Conservation (phyloP, 2,329 filamentous ascomycete species). For the Onygenales sp. region DNA sequence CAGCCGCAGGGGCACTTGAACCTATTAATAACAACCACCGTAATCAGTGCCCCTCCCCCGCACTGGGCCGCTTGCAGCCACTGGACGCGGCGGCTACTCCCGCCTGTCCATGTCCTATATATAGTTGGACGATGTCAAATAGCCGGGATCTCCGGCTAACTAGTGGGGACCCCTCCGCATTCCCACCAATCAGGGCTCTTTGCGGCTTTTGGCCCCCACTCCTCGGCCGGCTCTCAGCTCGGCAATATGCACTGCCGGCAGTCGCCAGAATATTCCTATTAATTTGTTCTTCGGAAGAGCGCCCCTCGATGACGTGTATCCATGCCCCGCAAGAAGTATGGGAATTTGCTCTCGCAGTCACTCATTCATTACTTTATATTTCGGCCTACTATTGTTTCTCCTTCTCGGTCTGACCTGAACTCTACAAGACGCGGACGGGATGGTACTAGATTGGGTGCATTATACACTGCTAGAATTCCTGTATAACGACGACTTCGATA, state of each 20-base stretch:
- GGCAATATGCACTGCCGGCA: not conserved
- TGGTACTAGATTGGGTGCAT: too few species aligned
- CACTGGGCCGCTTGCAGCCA: not conserved
- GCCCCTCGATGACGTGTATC: not conserved
- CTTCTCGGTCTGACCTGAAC: too few species aligned
- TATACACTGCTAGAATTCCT: too few species aligned
- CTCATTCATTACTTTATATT: too few species aligned
- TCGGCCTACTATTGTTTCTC: too few species aligned
- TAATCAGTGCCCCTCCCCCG: not conserved
- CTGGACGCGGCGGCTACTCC: not conserved
- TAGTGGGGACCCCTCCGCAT: not conserved
- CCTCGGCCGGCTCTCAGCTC: not conserved
- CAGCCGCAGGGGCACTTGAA: not conserved
- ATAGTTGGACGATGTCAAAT: not conserved
- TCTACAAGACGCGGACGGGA: too few species aligned
- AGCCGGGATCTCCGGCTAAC: not conserved
- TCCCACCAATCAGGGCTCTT: not conserved
- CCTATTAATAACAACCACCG: not conserved
- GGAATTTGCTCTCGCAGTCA: constrained; percentile 3
- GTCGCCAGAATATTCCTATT: not conserved
- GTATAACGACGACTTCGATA: too few species aligned
- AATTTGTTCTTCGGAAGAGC: not conserved
- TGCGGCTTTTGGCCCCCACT: not conserved
- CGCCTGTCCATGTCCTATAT: not conserved
- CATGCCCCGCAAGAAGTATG: not conserved